Conservation (phyloP, 352 stramenopile species). For the Globisporangium okanoganense region DNA sequence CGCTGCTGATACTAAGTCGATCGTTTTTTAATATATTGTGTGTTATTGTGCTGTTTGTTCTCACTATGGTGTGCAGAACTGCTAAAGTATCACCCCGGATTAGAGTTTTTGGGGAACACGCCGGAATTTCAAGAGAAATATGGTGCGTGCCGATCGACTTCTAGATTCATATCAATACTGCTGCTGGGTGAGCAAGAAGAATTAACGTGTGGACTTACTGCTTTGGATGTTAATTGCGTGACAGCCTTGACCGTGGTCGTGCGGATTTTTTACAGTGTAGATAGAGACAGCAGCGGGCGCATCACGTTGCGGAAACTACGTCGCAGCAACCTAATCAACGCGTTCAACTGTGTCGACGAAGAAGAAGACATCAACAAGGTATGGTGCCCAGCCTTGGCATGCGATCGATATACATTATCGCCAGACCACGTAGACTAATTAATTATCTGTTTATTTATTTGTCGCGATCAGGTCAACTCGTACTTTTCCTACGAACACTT, state of each 20-base stretch:
- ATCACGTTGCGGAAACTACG: slow-evolving; percentile 95
- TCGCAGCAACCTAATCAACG: slow-evolving; percentile 92
- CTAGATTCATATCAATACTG: background rate
- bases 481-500: slow-evolving; percentile 99
- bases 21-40: background rate
- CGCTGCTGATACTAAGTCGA: background rate
- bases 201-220: background rate
- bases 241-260: slow-evolving; percentile 95
- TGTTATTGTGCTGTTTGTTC: background rate
- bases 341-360: slow-evolving; percentile 96
- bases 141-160: slow-evolving; percentile 31
- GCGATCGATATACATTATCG: too few relatives aligned
- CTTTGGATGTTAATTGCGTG: too few relatives aligned
- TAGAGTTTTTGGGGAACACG: slow-evolving; percentile 97
- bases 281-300: slow-evolving; percentile 92
- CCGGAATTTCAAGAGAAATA: slow-evolving; percentile 99
- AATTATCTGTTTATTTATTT: background rate
- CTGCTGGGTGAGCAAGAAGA: background rate
- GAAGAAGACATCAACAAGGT: slow-evolving; percentile 99
- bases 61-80: slow-evolving; percentile 42
- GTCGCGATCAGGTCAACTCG: slow-evolving; percentile 67
- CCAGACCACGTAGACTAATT: too few relatives aligned
- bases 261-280: slow-evolving; percentile 93
- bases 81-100: slow-evolving; percentile 87
- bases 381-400: background rate